Base-by-base conservation (phyloP, 768 basidiomycete genomes). In the Boletellus sp. region DNA sequence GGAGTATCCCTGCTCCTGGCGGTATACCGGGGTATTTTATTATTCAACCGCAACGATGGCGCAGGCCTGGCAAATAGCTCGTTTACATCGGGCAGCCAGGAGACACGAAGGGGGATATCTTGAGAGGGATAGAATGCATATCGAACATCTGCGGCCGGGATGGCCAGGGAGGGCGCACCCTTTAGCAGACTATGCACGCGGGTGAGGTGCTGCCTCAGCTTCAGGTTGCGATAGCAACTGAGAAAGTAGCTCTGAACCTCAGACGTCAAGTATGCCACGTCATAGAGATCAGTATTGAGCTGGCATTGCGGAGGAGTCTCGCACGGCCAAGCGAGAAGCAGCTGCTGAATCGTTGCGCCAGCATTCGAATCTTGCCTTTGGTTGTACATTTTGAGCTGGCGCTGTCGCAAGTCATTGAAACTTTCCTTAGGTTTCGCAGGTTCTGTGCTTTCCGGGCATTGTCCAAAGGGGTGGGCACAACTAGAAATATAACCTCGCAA, bases 251-350 rank as follows among this genome's bases (percentile, higher is more conserved):
- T 6, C 5, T 42, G 35, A 26, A 57, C 23, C 10, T 40, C 19
- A 11, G 37, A 2, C 2, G 11, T 17, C 17, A 61, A 31, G 8
- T 2, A 17, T 19, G 23, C 9, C 4, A 47, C 22, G n/a, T 61
- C 36, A 8, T 51, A 56, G 12, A 36, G 35, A 11, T 47, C 35
- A 19, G 10, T 1, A 33, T 42, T 31, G 20, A 55, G 47, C 11
- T 22, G 35, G 6, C n/a, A 22, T 8, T 44, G 3, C 4, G 53
- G 42, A 28, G 49, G 48, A 1, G 31, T 49, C 20, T 42, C 26
- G n/a, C 46, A 36, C 33, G 63, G 62, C 62, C 62, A 63, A 24
- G 11, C 35, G 6, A 31, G 2, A 5, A 55, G 16, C 15, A 59
- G 43, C 8, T 26, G 4, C 17, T 47, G 7, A 10, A 46, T 36